These are phyloP conservation scores for Scedosporium aurantiacum DNA, from an alignment of 2,329 filamentous ascomycete genomes.

Conservation along the genomic window DNA sequence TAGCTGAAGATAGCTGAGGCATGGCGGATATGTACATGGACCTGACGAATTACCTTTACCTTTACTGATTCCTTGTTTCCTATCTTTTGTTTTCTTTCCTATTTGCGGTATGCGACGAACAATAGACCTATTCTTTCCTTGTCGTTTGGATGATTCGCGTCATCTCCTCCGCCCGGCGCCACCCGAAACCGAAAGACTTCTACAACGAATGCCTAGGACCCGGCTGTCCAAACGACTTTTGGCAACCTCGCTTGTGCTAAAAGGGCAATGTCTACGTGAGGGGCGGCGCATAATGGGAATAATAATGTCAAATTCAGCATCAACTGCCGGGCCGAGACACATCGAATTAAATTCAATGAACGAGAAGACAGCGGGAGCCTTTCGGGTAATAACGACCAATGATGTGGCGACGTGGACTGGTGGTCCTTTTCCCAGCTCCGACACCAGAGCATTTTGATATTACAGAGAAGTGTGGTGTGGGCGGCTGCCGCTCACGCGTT, in stretches of 20 bases:
- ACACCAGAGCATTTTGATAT: not conserved
- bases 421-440: not conserved
- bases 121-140: not conserved
- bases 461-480: not conserved
- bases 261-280: not conserved
- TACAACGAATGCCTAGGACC: not conserved
- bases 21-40: not conserved
- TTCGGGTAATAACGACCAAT: constrained; percentile 1
- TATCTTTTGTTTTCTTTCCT: not conserved
- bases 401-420: not conserved
- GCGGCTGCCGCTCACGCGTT: not conserved
- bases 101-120: constrained; percentile 11
- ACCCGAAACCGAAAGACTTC: not conserved
- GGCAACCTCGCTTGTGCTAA: not conserved
- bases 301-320: not conserved
- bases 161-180: not conserved
- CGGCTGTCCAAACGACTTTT: not conserved
- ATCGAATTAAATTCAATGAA: not conserved
- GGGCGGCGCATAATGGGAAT: not conserved
- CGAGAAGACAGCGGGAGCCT: not conserved
- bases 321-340: not conserved
- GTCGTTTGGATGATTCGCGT: not conserved
- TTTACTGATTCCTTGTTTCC: not conserved
- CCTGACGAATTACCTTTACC: not conserved
- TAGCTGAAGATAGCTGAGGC: not conserved